Evolutionary conservation across 768 basidiomycete species (phyloP), one percentile per base, ranked within the genome.

Genomic region (Lactifluus pinguis): DNA sequence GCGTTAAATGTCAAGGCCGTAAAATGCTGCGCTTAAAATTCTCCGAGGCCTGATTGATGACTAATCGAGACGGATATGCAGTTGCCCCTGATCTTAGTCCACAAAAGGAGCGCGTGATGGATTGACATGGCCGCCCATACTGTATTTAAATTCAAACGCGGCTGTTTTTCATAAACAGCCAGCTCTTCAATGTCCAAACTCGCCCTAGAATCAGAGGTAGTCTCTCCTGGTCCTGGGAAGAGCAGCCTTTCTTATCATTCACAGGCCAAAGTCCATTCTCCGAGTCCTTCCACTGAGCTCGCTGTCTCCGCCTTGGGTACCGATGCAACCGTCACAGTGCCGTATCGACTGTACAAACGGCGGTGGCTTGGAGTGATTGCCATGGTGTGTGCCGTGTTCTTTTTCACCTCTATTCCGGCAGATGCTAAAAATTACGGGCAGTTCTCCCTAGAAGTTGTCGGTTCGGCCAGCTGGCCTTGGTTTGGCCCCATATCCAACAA

Each of bases 401-500:
- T 5, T 34, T 19, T 14, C 8, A 21, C 2, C 29, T 2, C 13
- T 38, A 3, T 38, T 3, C 2, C 11, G 13, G 50, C 19, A 50
- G 9, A 51, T 5, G 29, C 55, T 38, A 41, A 50, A 2, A 29
- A 8, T 7, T 4, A 5, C 38, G 15, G n/a, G 1, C 47, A 89
- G 88, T 75, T 86, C 10, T 34, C 86, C 34, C 72, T 92, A 36
- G 86, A 83, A 56, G 44, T 77, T 83, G 11, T 75, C 79, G 2
- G 88, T 81, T 6, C 82, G 88, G 84, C 73, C 38, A 48, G 79
- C 7, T 84, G 83, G 81, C 79, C 86, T 4, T 93, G 89, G 89
- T 93, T 92, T 67, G 89, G 90, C 4, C 87, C 91, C 3, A 92
- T 94, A 56, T 76, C 90, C 0, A 83, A 83, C 45, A 70, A 84